Base-by-base conservation (phyloP, 2,329 filamentous ascomycete genomes). In the Paecilomyces niveus region DNA sequence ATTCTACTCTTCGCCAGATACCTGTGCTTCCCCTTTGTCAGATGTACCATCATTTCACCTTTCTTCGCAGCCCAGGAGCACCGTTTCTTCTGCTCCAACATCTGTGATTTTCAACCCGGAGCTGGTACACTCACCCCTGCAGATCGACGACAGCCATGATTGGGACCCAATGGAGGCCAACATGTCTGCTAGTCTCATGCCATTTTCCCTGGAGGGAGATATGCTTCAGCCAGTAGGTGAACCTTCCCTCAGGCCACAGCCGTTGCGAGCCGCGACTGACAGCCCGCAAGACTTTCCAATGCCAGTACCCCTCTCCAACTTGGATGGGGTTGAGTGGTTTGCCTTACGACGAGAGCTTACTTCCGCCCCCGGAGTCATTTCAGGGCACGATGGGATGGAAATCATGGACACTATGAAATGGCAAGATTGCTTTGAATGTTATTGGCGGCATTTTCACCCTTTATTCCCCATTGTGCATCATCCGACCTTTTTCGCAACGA, bases 1-100 rank as follows among this genome's bases (percentile, higher is more conserved):
- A n/a, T 72, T 76, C 60, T 78, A 76, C 60, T 75, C 76, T 32
- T 76, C 74, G 10, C 74, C 75, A 50, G 75, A 76, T 58, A 73
- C 74, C 56, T 78, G 75, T 61, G 71, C 72, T n/a, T 78, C 76
- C n/a, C 75, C 76, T 35, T 65, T 70, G 3, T 75, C 73, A 1
- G 74, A 76, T 58, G 65, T 65, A 24, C 67, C 67, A 33, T 65
- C 70, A 18, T 69, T 70, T 35, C 72, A 67, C 39, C 63, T 73
- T 50, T 68, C 69, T 54, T 64, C 66, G 50, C 66, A 68, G 58
- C 59, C 59, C 49, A 56, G 64, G 52, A 70, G 68, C 45, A 71
- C 70, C 2, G 65, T 72, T 35, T 72, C 70, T 33, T 72, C 72
- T 13, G 68, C 67, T 33, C 70, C 70, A n/a, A 65, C 69, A 15